Conservation (phyloP, 345 rosid species). For the Euphorbia tirucalli region DNA sequence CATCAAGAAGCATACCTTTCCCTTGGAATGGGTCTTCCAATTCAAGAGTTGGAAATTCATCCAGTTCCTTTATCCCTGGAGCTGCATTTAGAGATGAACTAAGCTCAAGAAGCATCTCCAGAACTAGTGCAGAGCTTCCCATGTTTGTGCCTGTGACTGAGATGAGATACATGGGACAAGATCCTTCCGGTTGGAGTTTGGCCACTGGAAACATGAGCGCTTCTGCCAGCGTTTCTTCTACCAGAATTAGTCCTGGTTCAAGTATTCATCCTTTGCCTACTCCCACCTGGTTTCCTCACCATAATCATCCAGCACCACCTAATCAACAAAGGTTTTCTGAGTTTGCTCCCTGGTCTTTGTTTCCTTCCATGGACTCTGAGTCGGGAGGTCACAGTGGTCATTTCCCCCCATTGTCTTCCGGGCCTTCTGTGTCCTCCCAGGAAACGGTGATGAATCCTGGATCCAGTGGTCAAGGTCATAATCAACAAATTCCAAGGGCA, state of each 20-base stretch:
- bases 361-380: constrained; percentile 55
- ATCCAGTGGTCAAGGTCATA: constrained; percentile 47
- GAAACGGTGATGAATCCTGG: constrained; percentile 48
- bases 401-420: constrained; percentile 49
- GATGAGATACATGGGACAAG: constrained; percentile 51
- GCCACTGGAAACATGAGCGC: constrained; percentile 44
- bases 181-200: constrained; percentile 64
- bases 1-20: constrained; percentile 49
- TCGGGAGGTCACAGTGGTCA: constrained; percentile 52
- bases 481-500: constrained; percentile 49
- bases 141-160: constrained; percentile 51
- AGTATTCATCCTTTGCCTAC: constrained; percentile 41
- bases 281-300: constrained; percentile 55
- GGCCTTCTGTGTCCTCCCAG: constrained; percentile 51
- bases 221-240: constrained; percentile 44
- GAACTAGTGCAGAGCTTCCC: constrained; percentile 52
- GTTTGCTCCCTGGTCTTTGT: constrained; percentile 67
- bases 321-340: constrained; percentile 53
- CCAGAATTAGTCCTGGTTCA: constrained; percentile 47
- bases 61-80: constrained; percentile 38
- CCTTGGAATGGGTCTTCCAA: constrained; percentile 51
- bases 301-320: constrained; percentile 29
- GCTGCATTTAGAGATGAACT: constrained; percentile 45
- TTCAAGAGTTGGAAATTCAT: constrained; percentile 46
- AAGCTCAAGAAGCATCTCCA: constrained; percentile 44